A percentile compares a stretch with the other conserved stretches of the same genome.
Evolutionary conservation across 2,329 filamentous ascomycete genomes (phyloP).

Genomic region (Thielaviopsis populi): DNA sequence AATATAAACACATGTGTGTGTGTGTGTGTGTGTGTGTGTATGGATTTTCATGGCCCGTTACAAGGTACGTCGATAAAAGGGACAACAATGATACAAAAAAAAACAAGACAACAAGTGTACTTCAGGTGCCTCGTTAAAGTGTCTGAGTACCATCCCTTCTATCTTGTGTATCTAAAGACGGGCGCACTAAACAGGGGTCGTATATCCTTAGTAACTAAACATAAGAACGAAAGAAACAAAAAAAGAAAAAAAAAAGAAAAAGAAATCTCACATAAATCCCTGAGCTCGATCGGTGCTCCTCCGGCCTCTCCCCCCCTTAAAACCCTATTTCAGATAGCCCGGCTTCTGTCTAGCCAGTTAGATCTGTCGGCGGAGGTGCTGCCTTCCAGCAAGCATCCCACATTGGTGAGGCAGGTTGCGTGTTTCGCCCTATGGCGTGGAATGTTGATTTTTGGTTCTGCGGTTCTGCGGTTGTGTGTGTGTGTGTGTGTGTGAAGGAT

Average conservation of each 20-base stretch:
- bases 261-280: too few relatives aligned
- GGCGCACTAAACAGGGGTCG: background rate
- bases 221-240: background rate
- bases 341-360: background rate
- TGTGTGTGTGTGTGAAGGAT: constrained; percentile 6
- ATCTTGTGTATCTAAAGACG: background rate
- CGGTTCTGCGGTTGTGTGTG: background rate
- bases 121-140: background rate
- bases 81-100: too few relatives aligned
- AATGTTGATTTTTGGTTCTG: background rate
- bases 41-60: too few relatives aligned
- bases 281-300: constrained; percentile 15
- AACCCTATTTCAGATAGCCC: background rate
- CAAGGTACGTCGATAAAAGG: too few relatives aligned
- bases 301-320: constrained; percentile 14
- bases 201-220: background rate
- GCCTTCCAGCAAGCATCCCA: background rate
- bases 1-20: background rate
- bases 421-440: constrained; percentile 3
- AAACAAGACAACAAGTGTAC: background rate
- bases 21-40: background rate
- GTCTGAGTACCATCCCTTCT: background rate
- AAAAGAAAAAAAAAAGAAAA: constrained; percentile 1
- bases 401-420: background rate
- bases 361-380: background rate